Evolutionary conservation across 1,284 basidiomycete genomes (phyloP).

Genomic region (Somion occarium): DNA sequence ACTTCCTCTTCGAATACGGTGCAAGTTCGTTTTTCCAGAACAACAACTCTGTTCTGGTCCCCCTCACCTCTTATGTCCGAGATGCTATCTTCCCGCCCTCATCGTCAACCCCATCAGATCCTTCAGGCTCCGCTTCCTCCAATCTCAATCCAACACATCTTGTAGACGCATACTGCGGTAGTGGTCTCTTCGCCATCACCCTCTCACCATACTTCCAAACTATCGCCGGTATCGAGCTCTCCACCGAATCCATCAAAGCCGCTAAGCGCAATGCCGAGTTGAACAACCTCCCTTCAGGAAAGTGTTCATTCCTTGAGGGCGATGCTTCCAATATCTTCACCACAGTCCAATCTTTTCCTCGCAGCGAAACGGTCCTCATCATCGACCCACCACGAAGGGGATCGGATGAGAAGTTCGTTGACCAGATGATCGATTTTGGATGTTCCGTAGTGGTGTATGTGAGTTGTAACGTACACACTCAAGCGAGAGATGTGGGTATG

Average conservation of each 20-base stretch:
- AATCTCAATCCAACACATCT: conserved; percentile 64
- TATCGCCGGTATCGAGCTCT: conserved; percentile 91
- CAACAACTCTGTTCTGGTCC: conserved; percentile 89
- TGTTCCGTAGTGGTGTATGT: conserved; percentile 82
- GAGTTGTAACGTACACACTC: conserved; percentile 90
- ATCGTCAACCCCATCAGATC: no score
- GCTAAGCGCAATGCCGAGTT: conserved; percentile 80
- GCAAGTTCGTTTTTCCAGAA: conserved; percentile 97
- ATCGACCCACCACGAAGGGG: conserved; percentile 92
- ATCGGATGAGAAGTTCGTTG: conserved; percentile 78
- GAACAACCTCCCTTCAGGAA: conserved; percentile 53
- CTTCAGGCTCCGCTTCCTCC: conserved; percentile 8
- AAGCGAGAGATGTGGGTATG: conserved; percentile 79
- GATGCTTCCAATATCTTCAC: conserved; percentile 69
- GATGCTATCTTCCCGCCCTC: conserved; percentile 60
- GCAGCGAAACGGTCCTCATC: conserved; percentile 64
- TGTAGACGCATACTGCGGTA: conserved; percentile 90
- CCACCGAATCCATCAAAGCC: conserved; percentile 70
- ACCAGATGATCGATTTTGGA: conserved; percentile 73
- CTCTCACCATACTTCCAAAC: conserved; percentile 74
- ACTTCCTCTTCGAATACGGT: conserved; percentile 82
- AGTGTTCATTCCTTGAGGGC: conserved; percentile 60
- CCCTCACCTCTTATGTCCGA: conserved; percentile 80
- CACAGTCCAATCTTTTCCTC: conserved; percentile 63
- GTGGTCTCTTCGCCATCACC: conserved; percentile 89